Percentiles rank a stretch among this genome's conserved stretches.
phyloP scores from a whole-genome alignment of 169 alveolate species.

The Haemoproteus tartakovskyi region DNA sequence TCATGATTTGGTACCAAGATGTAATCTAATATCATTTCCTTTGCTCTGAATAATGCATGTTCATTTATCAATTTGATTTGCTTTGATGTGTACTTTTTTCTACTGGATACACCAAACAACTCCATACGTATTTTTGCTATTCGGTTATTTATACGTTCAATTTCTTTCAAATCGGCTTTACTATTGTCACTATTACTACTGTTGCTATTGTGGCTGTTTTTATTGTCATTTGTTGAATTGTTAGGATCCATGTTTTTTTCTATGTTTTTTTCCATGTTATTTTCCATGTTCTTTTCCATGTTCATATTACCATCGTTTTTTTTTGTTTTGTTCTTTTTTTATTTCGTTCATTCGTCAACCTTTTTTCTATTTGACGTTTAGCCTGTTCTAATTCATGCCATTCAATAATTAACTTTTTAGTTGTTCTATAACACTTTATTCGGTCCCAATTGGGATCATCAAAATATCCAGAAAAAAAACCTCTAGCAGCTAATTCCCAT shows the following conservation, averaged over 20 bases:
- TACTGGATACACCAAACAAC: conserved; percentile 37
- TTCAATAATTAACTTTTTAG: conserved; percentile 36
- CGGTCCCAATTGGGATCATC: conserved; percentile 65
- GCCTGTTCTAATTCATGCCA: conserved; percentile 15
- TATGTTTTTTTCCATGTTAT: too few relatives aligned
- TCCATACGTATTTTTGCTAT: too few relatives aligned
- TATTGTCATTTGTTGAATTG: too few relatives aligned
- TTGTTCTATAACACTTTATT: conserved; percentile 16
- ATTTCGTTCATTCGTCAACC: not conserved
- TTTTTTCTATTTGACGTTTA: not conserved
- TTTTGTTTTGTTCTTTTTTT: conserved; percentile 28
- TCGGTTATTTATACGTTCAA: too few relatives aligned
- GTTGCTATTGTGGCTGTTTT: too few relatives aligned
- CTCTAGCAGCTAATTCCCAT: conserved; percentile 73
- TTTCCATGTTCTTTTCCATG: too few relatives aligned
- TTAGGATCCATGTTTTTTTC: too few relatives aligned
- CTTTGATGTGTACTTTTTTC: conserved; percentile 31
- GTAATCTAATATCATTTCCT: conserved; percentile 50
- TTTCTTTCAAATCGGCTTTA: too few relatives aligned
- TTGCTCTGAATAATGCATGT: conserved; percentile 51
- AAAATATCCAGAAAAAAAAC: conserved; percentile 72
- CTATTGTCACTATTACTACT: too few relatives aligned
- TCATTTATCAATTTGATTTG: conserved; percentile 58
- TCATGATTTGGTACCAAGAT: conserved; percentile 32
- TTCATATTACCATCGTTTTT: too few relatives aligned